phyloP scores from a whole-genome alignment of 169 alveolate species.

The Amoebophrya sp. region DNA sequence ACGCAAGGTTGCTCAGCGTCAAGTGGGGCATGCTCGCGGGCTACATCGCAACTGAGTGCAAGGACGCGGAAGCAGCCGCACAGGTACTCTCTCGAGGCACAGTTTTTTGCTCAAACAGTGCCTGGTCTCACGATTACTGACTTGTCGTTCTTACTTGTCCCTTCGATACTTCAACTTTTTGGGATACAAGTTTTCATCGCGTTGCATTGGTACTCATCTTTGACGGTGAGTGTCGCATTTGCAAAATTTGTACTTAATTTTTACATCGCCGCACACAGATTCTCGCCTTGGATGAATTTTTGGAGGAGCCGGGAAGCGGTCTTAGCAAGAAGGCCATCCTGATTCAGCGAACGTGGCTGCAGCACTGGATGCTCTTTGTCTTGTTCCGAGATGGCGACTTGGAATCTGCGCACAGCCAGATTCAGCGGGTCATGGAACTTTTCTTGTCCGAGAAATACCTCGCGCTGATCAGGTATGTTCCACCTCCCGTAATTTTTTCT shows the following conservation, averaged over 20 bases:
- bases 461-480: not conserved
- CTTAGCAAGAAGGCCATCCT: not conserved
- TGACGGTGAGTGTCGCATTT: too few relatives aligned
- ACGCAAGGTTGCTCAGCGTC: not conserved
- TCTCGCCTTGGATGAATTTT: not conserved
- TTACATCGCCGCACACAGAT: too few relatives aligned
- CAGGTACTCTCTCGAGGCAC: slow-evolving; percentile 1
- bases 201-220: too few relatives aligned
- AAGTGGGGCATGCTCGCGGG: slow-evolving; percentile 18
- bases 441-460: not conserved
- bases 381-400: not conserved
- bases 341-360: slow-evolving; percentile 4
- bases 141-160: too few relatives aligned
- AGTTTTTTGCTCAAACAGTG: too few relatives aligned
- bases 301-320: not conserved
- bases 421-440: not conserved
- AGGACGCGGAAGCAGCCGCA: not conserved
- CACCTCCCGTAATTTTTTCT: too few relatives aligned
- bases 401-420: not conserved
- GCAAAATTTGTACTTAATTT: too few relatives aligned
- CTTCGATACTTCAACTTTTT: too few relatives aligned
- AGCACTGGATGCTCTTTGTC: slow-evolving; percentile 24
- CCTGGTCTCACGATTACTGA: too few relatives aligned
- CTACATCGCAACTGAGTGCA: not conserved
- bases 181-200: too few relatives aligned